phyloP scores from a whole-genome alignment of 202 grass and related monocot genomes.

The Cymbopogon flexuosus region DNA sequence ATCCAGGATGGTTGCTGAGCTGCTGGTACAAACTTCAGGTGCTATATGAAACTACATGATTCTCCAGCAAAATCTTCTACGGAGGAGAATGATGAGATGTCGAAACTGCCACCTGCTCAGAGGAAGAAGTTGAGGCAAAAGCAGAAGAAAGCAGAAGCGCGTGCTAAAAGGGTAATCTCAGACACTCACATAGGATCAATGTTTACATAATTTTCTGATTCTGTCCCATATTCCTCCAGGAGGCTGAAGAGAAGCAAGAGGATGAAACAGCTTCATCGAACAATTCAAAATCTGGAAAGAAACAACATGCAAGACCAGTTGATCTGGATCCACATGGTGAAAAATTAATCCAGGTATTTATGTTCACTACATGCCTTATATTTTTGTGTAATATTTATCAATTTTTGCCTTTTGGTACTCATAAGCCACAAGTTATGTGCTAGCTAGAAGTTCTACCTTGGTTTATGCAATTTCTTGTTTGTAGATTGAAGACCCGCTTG shows the following conservation, averaged over 20 bases:
- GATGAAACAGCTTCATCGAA: constrained; percentile 62
- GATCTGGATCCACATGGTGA: constrained; percentile 92
- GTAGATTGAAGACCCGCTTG: constrained; percentile 84
- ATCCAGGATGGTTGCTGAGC: constrained; percentile 27
- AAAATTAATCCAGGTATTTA: constrained; percentile 81
- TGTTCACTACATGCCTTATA: constrained; percentile 4
- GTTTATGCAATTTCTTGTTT: constrained; percentile 24
- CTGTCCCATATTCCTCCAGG: constrained; percentile 43
- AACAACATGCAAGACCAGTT: constrained; percentile 67
- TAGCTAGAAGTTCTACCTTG: not conserved
- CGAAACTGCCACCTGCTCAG: constrained; percentile 84
- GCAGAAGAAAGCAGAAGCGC: constrained; percentile 95
- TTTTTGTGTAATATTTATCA: not conserved
- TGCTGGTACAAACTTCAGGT: constrained; percentile 48
- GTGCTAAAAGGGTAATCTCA: constrained; percentile 89
- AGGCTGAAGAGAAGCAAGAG: constrained; percentile 96
- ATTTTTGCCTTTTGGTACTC: constrained; percentile 6
- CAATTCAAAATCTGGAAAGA: constrained; percentile 79
- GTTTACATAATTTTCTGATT: constrained; percentile 20
- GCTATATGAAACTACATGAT: constrained; percentile 96
- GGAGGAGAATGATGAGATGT: constrained; percentile 83
- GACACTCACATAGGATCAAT: constrained; percentile 21
- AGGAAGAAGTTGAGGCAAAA: constrained; percentile 99
- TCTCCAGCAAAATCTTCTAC: constrained; percentile 71
- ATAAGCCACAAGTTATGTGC: not conserved